Evolutionary conservation across 2,329 filamentous ascomycete species (phyloP).

Genomic region (Aspergillus eucalypticola): DNA sequence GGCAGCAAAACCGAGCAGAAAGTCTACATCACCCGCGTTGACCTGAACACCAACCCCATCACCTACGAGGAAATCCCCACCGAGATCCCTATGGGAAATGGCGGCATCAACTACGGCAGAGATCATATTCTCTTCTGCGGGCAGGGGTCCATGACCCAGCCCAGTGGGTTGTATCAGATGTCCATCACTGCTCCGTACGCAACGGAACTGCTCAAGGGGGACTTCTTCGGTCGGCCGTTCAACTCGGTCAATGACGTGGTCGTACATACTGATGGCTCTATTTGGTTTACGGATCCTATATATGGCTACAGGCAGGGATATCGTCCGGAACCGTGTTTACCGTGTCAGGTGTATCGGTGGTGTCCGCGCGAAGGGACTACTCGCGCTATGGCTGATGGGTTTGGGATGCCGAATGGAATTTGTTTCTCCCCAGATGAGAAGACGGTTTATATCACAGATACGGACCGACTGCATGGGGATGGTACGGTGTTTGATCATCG

Average conservation of each 20-base stretch:
- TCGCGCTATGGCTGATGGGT: constrained; percentile 41
- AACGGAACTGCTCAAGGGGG: constrained; percentile 28
- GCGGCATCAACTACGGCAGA: constrained; percentile 50
- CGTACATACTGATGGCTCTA: constrained; percentile 33
- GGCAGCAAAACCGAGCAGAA: constrained; percentile 13
- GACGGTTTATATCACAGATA: constrained; percentile 45
- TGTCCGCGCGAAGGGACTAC: constrained; percentile 35
- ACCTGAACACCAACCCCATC: not conserved
- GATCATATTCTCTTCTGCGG: constrained; percentile 44
- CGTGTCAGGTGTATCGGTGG: constrained; percentile 44
- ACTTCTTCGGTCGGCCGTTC: constrained; percentile 41
- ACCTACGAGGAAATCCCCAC: constrained; percentile 28
- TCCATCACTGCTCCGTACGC: constrained; percentile 21
- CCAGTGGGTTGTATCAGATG: constrained; percentile 21
- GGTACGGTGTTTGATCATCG: constrained; percentile 18
- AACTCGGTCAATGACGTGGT: constrained; percentile 44
- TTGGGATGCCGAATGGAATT: constrained; percentile 47
- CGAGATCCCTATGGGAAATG: constrained; percentile 50
- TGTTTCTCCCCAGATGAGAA: constrained; percentile 44
- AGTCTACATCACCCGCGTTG: constrained; percentile 27
- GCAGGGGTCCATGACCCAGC: constrained; percentile 34
- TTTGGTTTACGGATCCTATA: constrained; percentile 44
- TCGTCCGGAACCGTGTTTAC: constrained; percentile 36
- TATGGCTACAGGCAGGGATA: constrained; percentile 40
- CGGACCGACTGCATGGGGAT: constrained; percentile 31